Conservation (phyloP, 208 protist species). For the Porcisia hertigi region DNA sequence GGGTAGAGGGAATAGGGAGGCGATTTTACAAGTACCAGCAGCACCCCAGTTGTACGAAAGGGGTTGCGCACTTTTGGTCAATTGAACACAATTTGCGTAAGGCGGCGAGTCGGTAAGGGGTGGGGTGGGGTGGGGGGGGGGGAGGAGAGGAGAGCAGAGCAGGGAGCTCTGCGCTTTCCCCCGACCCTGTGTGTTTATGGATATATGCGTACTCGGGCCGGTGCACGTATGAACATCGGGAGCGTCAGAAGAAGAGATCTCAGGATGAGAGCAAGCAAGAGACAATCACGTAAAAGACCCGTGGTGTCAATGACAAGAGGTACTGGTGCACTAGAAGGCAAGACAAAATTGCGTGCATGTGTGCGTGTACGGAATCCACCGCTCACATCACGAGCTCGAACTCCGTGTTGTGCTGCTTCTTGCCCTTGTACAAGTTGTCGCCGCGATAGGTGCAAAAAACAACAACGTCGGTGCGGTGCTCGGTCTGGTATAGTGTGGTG, state of each 20-base stretch:
- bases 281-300: neutral
- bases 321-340: neutral
- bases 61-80: neutral
- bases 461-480: constrained; percentile 28
- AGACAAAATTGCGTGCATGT: neutral
- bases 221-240: neutral
- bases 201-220: neutral
- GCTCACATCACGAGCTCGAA: constrained; percentile 27
- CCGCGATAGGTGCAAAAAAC: constrained; percentile 34
- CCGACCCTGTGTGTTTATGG: neutral
- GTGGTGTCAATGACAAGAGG: neutral
- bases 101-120: neutral
- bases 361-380: neutral
- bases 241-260: neutral
- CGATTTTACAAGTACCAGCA: neutral
- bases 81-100: neutral
- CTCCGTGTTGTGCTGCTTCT: constrained; percentile 40
- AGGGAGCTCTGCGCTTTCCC: neutral
- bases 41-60: neutral
- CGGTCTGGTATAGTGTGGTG: constrained; percentile 41
- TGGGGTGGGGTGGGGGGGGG: neutral
- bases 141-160: neutral
- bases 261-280: neutral
- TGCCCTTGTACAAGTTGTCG: constrained; percentile 37
- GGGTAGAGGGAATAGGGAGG: neutral